These are phyloP conservation scores for Xanthoconium stramineum DNA, from an alignment of 768 basidiomycete genomes.

Conservation along the genomic window DNA sequence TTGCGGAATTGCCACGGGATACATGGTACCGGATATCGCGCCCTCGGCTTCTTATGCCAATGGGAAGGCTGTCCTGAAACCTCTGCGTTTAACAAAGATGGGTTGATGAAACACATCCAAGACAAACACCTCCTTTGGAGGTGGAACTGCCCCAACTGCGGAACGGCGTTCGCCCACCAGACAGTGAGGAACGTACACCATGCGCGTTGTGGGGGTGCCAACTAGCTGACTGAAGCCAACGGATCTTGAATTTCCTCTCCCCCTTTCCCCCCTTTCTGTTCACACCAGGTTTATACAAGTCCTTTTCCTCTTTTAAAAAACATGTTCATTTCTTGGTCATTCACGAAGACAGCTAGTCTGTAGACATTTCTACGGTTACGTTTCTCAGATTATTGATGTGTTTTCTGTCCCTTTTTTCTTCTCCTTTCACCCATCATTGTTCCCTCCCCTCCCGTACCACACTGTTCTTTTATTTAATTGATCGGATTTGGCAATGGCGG, in stretches of 20 bases:
- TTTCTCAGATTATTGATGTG: neutral
- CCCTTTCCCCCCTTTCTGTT: neutral
- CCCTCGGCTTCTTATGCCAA: constrained; percentile 14
- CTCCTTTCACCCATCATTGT: neutral
- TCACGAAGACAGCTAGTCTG: constrained; percentile 9
- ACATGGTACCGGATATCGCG: constrained; percentile 2
- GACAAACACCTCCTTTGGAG: constrained; percentile 26
- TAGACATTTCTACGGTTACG: neutral
- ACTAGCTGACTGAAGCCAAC: constrained; percentile 1
- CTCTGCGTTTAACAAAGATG: constrained; percentile 17
- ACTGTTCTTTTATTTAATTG: neutral
- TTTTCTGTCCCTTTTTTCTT: neutral
- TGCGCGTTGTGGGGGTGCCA: constrained; percentile 6
- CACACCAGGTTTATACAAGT: neutral
- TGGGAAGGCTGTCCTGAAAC: constrained; percentile 26
- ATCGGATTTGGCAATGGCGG: neutral
- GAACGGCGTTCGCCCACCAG: constrained; percentile 13
- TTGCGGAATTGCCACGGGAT: constrained; percentile 22
- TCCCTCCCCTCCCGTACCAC: neutral
- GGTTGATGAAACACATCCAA: constrained; percentile 23
- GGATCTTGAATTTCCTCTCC: neutral
- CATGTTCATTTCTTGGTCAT: neutral
- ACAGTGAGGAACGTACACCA: constrained; percentile 20
- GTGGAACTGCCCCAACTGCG: constrained; percentile 26
- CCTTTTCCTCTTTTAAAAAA: neutral